A percentile compares a stretch with the other conserved stretches of the same genome.
These are phyloP conservation scores for Abelmoschus esculentus DNA, from an alignment of 345 rosid genomes.

Conservation along the genomic window DNA sequence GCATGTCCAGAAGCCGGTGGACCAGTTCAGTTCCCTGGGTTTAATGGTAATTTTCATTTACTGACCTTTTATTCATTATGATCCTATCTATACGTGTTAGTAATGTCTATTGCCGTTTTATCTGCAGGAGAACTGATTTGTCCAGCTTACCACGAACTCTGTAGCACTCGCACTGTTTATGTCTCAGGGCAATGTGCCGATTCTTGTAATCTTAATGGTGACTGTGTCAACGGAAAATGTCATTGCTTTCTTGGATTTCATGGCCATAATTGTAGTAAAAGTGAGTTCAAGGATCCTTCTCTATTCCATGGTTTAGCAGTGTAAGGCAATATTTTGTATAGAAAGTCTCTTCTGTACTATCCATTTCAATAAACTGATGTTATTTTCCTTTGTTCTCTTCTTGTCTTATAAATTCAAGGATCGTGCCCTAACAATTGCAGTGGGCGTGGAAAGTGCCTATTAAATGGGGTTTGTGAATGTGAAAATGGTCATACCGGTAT, in stretches of 20 bases:
- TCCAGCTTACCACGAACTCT: constrained; percentile 89
- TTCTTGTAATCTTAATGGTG: constrained; percentile 85
- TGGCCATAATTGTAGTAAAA: constrained; percentile 75
- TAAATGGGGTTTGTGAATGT: constrained; percentile 68
- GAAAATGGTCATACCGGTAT: constrained; percentile 73
- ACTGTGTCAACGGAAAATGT: constrained; percentile 82
- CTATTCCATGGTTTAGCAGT: neutral
- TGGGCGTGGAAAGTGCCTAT: constrained; percentile 71
- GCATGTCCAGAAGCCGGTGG: constrained; percentile 84
- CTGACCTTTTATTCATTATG: neutral
- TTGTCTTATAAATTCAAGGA: constrained; percentile 27
- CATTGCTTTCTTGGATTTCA: constrained; percentile 83
- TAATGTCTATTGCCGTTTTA: constrained; percentile 10
- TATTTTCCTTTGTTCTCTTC: neutral
- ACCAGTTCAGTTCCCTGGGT: constrained; percentile 79
- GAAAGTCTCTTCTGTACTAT: neutral
- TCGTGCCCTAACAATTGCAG: constrained; percentile 78
- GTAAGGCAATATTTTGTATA: neutral
- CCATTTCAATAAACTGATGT: neutral
- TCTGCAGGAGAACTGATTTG: constrained; percentile 79
- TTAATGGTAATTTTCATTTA: constrained; percentile 52
- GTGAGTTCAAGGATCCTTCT: constrained; percentile 40
- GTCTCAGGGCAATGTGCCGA: constrained; percentile 69
- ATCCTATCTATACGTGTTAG: neutral
- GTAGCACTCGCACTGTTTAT: constrained; percentile 42